These are phyloP conservation scores for Vaccinium myrtillus DNA, from an alignment of 148 eudicot genomes.

Conservation along the genomic window DNA sequence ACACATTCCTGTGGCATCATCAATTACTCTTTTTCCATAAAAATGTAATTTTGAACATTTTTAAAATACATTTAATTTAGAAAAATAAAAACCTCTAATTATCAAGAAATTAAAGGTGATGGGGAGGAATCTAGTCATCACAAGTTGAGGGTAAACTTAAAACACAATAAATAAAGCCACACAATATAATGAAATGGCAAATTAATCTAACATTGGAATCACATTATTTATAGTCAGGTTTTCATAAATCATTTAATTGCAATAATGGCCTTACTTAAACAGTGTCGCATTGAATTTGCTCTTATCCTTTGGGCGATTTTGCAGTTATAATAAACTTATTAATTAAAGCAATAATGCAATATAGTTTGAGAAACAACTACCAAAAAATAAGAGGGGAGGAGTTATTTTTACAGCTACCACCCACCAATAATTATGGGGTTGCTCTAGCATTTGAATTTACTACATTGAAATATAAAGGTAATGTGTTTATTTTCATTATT, in stretches of 20 bases:
- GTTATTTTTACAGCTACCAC: neutral
- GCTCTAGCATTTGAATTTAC: neutral
- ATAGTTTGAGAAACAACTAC: neutral
- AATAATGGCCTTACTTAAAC: neutral
- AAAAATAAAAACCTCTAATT: neutral
- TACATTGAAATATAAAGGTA: too few relatives aligned
- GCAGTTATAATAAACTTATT: neutral
- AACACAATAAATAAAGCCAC: too few relatives aligned
- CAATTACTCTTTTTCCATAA: neutral
- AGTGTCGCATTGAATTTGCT: neutral
- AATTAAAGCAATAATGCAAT: neutral
- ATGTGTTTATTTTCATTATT: too few relatives aligned
- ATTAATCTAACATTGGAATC: too few relatives aligned
- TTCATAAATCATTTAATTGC: neutral
- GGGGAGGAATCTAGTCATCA: neutral
- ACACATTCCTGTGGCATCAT: neutral
- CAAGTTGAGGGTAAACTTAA: neutral
- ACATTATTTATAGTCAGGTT: too few relatives aligned
- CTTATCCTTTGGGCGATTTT: neutral
- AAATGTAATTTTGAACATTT: neutral
- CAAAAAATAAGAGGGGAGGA: neutral
- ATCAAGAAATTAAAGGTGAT: neutral
- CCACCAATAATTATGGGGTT: neutral
- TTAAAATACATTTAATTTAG: neutral
- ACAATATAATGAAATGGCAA: too few relatives aligned